Conservation (phyloP, 1,284 basidiomycete genomes). For the Tilletia setariae region DNA sequence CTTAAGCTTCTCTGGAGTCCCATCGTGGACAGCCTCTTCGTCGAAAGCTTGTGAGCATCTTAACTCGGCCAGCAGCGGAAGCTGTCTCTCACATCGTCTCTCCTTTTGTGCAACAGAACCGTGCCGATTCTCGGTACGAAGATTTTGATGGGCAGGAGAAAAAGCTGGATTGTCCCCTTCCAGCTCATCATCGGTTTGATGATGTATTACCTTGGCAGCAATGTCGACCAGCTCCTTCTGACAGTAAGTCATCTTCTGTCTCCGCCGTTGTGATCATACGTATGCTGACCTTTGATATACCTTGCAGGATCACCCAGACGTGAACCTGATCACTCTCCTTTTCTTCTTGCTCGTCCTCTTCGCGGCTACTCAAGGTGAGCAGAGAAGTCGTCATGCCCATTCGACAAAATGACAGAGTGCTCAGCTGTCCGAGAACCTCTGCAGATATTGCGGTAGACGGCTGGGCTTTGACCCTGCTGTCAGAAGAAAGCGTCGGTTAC, state of each 20-base stretch:
- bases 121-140: conserved; percentile 15
- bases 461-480: conserved; percentile 95
- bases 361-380: conserved; percentile 88
- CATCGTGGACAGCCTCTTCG: conserved; percentile 88
- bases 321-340: conserved; percentile 74
- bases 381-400: neutral
- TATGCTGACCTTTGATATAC: neutral
- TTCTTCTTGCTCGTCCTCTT: conserved; percentile 90
- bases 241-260: conserved; percentile 68
- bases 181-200: conserved; percentile 82
- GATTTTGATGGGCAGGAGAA: conserved; percentile 71
- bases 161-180: conserved; percentile 98
- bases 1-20: conserved; percentile 97
- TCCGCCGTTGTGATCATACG: too few relatives aligned
- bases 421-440: neutral
- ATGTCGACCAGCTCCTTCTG: conserved; percentile 75
- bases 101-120: neutral
- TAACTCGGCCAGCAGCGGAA: conserved; percentile 9
- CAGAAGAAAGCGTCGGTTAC: conserved; percentile 89
- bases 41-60: conserved; percentile 59
- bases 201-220: conserved; percentile 81
- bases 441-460: conserved; percentile 96
- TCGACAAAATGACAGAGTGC: too few relatives aligned
- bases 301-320: conserved; percentile 72
- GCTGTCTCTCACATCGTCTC: neutral